These are phyloP conservation scores for Sphaerulina vaccinii DNA, from an alignment of 2,329 filamentous ascomycete species.

Conservation along the genomic window DNA sequence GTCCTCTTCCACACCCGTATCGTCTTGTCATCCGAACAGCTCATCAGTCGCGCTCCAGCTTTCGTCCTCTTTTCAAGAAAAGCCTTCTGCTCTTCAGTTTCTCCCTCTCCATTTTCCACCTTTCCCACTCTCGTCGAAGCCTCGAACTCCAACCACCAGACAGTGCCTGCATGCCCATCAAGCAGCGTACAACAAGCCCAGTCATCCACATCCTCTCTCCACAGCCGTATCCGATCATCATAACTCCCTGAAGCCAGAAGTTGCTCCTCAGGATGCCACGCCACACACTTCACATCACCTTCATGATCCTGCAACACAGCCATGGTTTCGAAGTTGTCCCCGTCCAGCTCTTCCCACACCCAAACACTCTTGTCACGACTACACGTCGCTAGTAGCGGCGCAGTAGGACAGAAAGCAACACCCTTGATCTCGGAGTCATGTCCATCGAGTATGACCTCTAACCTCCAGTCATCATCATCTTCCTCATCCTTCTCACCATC, in stretches of 20 bases:
- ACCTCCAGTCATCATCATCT: conserved; percentile 83
- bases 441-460: conserved; percentile 86
- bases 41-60: conserved; percentile 63
- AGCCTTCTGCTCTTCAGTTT: conserved; percentile 36
- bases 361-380: conserved; percentile 91
- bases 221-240: conserved; percentile 85
- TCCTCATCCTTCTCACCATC: conserved; percentile 44
- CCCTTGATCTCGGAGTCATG: conserved; percentile 92
- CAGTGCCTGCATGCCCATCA: conserved; percentile 77
- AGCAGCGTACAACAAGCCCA: conserved; percentile 87
- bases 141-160: conserved; percentile 80
- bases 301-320: conserved; percentile 93
- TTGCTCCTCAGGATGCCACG: conserved; percentile 80
- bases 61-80: conserved; percentile 41
- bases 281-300: conserved; percentile 90
- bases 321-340: conserved; percentile 95
- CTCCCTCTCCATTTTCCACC: conserved; percentile 14
- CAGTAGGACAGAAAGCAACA: conserved; percentile 70
- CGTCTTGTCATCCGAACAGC: conserved; percentile 80
- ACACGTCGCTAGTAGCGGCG: conserved; percentile 82
- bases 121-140: conserved; percentile 39
- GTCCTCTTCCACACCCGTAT: conserved; percentile 76
- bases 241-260: conserved; percentile 89
- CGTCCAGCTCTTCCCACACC: conserved; percentile 97
- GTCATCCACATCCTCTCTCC: conserved; percentile 87